Base-by-base conservation (phyloP, 768 basidiomycete species). In the Amanita thiersii region DNA sequence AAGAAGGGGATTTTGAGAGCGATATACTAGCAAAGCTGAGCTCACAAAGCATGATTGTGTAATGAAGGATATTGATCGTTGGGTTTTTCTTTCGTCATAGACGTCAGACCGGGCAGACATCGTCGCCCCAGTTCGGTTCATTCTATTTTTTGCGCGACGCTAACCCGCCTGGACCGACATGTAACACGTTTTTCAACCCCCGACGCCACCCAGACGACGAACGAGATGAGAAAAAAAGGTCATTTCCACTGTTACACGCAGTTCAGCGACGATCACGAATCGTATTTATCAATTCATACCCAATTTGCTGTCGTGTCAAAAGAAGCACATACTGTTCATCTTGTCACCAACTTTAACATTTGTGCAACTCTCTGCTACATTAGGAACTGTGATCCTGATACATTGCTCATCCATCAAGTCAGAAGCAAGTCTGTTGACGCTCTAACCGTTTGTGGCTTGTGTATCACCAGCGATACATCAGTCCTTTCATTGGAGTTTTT, bases 241-340 rank as follows among this genome's bases (percentile, higher is more conserved):
- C n/a, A n/a, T n/a, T n/a, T n/a, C n/a, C n/a, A n/a, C n/a, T n/a
- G n/a, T n/a, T n/a, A n/a, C n/a, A n/a, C 39, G 46, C 40, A 46
- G 48, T 47, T 51, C 44, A 45, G 42, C 56, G 56, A 61, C 57
- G 63, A 65, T 66, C 61, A 51, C 53, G 60, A 60, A 53, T 48
- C 54, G 50, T 45, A 42, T 45, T n/a, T n/a, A n/a, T n/a, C n/a
- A n/a, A n/a, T n/a, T 38, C 50, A 52, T 63, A 56, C 51, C 54
- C 67, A 64, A 60, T 48, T 62, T 67, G 56, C 59, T 72, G 72
- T 72, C 72, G 69, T 64, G 70, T 64, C 70, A 72, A 53, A 46
- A 51, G 57, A 62, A 60, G 58, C 37, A 29, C 52, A 37, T n/a
- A 37, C 31, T 11, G 4, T 29, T 28, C 34, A n/a, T n/a, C n/a